A percentile compares a stretch with the other conserved stretches of the same genome.
Conservation (phyloP, 2,329 filamentous ascomycete species). For the Sporothrix mexicana region DNA sequence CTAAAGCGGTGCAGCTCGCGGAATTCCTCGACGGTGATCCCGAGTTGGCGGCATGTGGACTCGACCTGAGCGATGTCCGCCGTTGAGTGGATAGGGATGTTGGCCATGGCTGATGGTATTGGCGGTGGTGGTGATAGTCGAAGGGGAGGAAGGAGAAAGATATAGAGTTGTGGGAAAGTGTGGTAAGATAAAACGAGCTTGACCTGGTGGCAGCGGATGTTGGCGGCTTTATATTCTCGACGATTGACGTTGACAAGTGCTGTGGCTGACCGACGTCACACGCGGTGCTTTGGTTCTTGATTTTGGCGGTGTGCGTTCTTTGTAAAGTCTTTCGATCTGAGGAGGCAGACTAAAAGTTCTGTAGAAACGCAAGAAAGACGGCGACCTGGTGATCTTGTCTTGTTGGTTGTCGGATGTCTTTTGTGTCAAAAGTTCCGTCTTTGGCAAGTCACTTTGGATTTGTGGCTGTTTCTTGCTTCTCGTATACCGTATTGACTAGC, state of each 20-base stretch:
- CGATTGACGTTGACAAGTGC: not conserved
- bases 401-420: not conserved
- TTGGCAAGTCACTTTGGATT: not conserved
- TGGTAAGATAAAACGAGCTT: not conserved
- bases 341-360: not conserved
- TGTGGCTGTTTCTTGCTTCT: not conserved
- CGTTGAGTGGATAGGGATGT: conserved; percentile 40
- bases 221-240: conserved; percentile 12
- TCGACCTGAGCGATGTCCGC: conserved; percentile 40
- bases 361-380: not conserved
- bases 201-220: not conserved
- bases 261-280: not conserved
- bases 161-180: not conserved
- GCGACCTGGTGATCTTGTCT: conserved; percentile 4
- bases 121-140: not conserved
- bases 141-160: not conserved
- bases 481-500: not conserved
- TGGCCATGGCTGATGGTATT: conserved; percentile 32
- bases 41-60: conserved; percentile 48
- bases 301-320: not conserved
- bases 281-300: not conserved
- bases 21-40: conserved; percentile 69
- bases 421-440: not conserved
- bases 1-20: conserved; percentile 65
- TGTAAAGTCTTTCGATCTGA: not conserved